These are phyloP conservation scores for Pseudocercospora fijiensis DNA, from an alignment of 2,329 filamentous ascomycete species.

Conservation along the genomic window DNA sequence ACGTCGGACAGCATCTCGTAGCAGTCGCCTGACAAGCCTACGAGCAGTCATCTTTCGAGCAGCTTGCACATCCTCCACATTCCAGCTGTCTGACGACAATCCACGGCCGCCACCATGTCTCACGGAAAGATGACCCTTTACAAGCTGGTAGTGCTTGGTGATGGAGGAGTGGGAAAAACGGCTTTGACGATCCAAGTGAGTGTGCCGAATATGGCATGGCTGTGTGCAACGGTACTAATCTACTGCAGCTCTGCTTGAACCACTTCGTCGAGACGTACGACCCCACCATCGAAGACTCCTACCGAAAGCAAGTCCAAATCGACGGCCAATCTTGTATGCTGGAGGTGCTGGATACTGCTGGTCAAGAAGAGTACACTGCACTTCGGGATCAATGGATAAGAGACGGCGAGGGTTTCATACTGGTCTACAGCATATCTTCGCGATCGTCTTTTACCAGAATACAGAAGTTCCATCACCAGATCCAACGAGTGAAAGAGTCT, in stretches of 20 bases:
- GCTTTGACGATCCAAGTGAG: slow-evolving; percentile 85
- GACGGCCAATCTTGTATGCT: slow-evolving; percentile 95
- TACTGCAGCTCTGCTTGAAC: slow-evolving; percentile 78
- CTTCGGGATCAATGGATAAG: slow-evolving; percentile 97
- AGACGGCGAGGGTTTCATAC: slow-evolving; percentile 93
- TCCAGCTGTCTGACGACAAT: slow-evolving; percentile 5
- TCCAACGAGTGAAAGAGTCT: slow-evolving; percentile 95
- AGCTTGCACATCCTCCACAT: slow-evolving; percentile 20
- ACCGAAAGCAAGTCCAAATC: slow-evolving; percentile 74
- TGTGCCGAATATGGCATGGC: neutral
- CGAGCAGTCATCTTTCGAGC: slow-evolving; percentile 3
- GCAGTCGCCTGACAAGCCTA: slow-evolving; percentile 16
- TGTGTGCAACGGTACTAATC: slow-evolving; percentile 9
- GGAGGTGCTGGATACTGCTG: slow-evolving; percentile 93
- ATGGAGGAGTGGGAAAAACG: slow-evolving; percentile 97
- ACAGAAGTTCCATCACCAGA: slow-evolving; percentile 93
- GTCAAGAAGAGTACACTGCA: slow-evolving; percentile 97
- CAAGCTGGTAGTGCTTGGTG: slow-evolving; percentile 94
- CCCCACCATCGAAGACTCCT: slow-evolving; percentile 67
- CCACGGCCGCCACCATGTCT: slow-evolving; percentile 31
- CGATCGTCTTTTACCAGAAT: slow-evolving; percentile 93
- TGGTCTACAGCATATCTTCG: slow-evolving; percentile 98
- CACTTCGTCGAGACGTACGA: slow-evolving; percentile 94
- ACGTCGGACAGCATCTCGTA: slow-evolving; percentile 15
- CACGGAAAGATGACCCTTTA: slow-evolving; percentile 55